These are phyloP conservation scores for Russula emetica DNA, from an alignment of 768 basidiomycete genomes.

Conservation along the genomic window DNA sequence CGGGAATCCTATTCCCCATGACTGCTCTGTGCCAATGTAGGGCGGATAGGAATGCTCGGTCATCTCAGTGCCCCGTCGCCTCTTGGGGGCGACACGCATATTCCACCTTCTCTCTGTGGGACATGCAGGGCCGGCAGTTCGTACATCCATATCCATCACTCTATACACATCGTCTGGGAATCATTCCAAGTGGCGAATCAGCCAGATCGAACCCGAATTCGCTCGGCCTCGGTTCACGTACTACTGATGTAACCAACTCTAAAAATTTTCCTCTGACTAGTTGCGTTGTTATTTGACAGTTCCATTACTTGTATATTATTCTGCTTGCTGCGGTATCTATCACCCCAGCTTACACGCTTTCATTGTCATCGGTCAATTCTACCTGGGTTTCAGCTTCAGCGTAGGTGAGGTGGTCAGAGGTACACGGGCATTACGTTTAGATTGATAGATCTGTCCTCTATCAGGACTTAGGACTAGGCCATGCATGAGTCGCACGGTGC, in stretches of 20 bases:
- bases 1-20: slow-evolving; percentile 7
- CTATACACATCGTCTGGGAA: not conserved
- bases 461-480: not conserved
- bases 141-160: slow-evolving; percentile 12
- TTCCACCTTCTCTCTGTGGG: slow-evolving; percentile 7
- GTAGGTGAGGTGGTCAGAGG: not conserved
- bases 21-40: slow-evolving; percentile 29
- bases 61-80: slow-evolving; percentile 27
- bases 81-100: slow-evolving; percentile 11
- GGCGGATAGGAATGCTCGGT: slow-evolving; percentile 24
- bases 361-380: not conserved
- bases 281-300: not conserved
- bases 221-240: not conserved
- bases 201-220: not conserved
- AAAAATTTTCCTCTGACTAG: not conserved
- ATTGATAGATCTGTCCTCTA: not conserved
- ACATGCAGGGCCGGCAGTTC: slow-evolving; percentile 28
- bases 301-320: not conserved
- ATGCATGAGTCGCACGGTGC: no score
- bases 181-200: not conserved
- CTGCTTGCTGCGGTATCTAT: not conserved
- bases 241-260: not conserved
- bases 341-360: not conserved
- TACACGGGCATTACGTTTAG: not conserved
- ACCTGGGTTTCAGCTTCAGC: not conserved